Percentiles rank a stretch among this genome's conserved stretches.
These are phyloP conservation scores for Bifiguratus adelaidae DNA, from an alignment of 192 early-diverging fungal genomes.

Conservation along the genomic window DNA sequence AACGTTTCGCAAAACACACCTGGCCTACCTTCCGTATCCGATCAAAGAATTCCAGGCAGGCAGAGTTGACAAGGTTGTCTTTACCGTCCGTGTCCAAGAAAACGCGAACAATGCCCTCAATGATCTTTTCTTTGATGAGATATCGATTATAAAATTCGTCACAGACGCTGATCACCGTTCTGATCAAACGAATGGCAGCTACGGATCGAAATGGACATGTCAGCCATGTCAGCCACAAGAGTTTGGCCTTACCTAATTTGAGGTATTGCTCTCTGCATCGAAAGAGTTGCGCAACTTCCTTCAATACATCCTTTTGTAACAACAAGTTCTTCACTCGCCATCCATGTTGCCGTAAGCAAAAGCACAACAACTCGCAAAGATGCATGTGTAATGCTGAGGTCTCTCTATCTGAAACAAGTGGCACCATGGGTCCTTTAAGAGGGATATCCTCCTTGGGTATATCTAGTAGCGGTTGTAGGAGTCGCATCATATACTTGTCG, in stretches of 20 bases:
- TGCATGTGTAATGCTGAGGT: slow-evolving; percentile 34
- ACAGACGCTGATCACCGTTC: slow-evolving; percentile 61
- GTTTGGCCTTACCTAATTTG: slow-evolving; percentile 43
- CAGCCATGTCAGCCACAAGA: background rate
- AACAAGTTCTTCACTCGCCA: slow-evolving; percentile 72
- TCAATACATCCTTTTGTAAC: slow-evolving; percentile 44
- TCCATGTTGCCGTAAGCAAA: slow-evolving; percentile 58
- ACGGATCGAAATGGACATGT: slow-evolving; percentile 2
- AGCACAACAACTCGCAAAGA: slow-evolving; percentile 71
- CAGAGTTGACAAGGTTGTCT: slow-evolving; percentile 82
- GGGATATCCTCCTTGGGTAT: slow-evolving; percentile 25
- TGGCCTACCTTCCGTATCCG: slow-evolving; percentile 55
- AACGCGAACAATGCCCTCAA: slow-evolving; percentile 54
- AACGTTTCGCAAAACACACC: background rate
- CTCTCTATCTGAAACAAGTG: slow-evolving; percentile 1
- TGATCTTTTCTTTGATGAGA: slow-evolving; percentile 60
- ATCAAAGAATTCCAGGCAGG: slow-evolving; percentile 83
- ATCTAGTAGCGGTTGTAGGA: slow-evolving; percentile 54
- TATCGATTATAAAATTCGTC: slow-evolving; percentile 81
- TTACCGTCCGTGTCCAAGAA: slow-evolving; percentile 50
- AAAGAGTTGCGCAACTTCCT: slow-evolving; percentile 54
- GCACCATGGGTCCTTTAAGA: slow-evolving; percentile 7
- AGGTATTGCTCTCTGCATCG: slow-evolving; percentile 56
- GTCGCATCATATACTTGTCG: slow-evolving; percentile 39
- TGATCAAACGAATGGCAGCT: slow-evolving; percentile 73